Percentiles rank a stretch among this genome's conserved stretches.
Conservation (phyloP, 78 protist species). For the Dictyostelium capitatum region DNA sequence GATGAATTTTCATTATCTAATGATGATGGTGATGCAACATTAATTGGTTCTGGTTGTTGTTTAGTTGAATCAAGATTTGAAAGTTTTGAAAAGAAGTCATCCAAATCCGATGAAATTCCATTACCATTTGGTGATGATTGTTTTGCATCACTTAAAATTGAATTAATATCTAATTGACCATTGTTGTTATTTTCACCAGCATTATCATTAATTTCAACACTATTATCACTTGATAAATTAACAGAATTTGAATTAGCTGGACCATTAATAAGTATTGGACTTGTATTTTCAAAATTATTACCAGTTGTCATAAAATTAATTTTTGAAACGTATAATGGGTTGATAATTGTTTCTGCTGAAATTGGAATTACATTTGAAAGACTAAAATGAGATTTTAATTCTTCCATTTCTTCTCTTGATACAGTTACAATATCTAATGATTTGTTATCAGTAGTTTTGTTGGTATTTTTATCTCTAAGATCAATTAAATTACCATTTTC, state of each 20-base stretch:
- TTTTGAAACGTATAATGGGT: not conserved
- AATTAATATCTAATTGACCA: not conserved
- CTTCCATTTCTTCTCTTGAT: not conserved
- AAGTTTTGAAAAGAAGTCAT: constrained; percentile 13
- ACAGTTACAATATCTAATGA: not conserved
- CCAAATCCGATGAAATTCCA: constrained; percentile 16
- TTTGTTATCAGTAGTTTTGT: not conserved
- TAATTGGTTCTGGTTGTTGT: not conserved
- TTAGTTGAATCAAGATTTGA: not conserved
- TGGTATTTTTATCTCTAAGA: not conserved
- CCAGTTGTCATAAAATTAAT: constrained; percentile 5
- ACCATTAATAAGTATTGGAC: not conserved
- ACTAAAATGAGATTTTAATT: not conserved
- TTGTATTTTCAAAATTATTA: not conserved
- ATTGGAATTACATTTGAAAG: not conserved
- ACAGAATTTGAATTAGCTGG: not conserved
- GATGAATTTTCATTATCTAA: not conserved
- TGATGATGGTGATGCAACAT: not conserved
- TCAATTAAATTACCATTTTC: not conserved
- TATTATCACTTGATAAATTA: not conserved
- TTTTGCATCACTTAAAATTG: not conserved
- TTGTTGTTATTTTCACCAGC: not conserved
- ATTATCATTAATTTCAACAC: not conserved
- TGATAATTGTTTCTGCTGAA: not conserved
- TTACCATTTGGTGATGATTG: not conserved